These are phyloP conservation scores for Lepraria neglecta DNA, from an alignment of 495 filamentous ascomycete genomes.

Conservation along the genomic window DNA sequence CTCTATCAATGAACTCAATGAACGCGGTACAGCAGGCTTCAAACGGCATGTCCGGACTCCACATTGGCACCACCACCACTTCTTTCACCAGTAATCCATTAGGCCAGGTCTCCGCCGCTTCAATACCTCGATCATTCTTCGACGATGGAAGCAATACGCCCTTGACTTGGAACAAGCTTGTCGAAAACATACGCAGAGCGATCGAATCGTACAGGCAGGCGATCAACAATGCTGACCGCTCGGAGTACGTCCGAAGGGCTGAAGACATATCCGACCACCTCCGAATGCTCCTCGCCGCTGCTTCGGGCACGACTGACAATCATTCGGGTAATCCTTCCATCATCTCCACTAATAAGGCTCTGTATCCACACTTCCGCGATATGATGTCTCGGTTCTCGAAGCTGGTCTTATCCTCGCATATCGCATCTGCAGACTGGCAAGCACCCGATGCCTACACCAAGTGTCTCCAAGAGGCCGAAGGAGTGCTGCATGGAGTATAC, in stretches of 20 bases:
- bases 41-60: slow-evolving; percentile 37
- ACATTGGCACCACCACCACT: slow-evolving; percentile 54
- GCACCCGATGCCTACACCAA: slow-evolving; percentile 80
- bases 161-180: slow-evolving; percentile 78
- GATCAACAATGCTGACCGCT: slow-evolving; percentile 68
- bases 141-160: slow-evolving; percentile 71
- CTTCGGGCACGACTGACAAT: slow-evolving; percentile 94
- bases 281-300: slow-evolving; percentile 85
- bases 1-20: slow-evolving; percentile 43
- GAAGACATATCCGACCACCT: slow-evolving; percentile 98
- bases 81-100: slow-evolving; percentile 57
- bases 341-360: slow-evolving; percentile 90
- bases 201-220: slow-evolving; percentile 83
- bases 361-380: slow-evolving; percentile 95
- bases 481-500: slow-evolving; percentile 85
- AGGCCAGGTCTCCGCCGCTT: slow-evolving; percentile 49
- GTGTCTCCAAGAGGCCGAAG: slow-evolving; percentile 91
- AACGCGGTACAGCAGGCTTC: slow-evolving; percentile 34
- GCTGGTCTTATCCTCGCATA: slow-evolving; percentile 95
- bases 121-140: slow-evolving; percentile 72
- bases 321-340: slow-evolving; percentile 99
- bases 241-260: slow-evolving; percentile 84
- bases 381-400: slow-evolving; percentile 99
- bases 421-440: slow-evolving; percentile 90
- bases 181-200: slow-evolving; percentile 83